phyloP scores from a whole-genome alignment of 192 early-diverging fungal genomes.

The Backusella sp. region DNA sequence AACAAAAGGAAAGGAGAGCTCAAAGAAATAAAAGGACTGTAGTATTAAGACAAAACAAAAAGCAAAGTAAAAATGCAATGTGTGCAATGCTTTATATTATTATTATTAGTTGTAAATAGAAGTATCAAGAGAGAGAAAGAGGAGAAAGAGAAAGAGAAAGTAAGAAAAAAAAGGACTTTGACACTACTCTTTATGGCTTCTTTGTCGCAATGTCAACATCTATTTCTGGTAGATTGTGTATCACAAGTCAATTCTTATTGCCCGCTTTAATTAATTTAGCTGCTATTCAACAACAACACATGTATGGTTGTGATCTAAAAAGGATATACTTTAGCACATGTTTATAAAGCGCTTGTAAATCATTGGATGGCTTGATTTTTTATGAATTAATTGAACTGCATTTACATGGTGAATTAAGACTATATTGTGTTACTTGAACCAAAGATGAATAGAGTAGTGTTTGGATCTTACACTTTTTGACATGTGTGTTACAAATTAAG shows the following conservation, averaged over 20 bases:
- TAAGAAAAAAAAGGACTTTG: background rate
- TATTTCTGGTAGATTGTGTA: constrained; percentile 1
- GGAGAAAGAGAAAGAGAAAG: background rate
- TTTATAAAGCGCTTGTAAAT: background rate
- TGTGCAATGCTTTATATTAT: background rate
- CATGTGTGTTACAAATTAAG: background rate
- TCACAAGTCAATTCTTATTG: constrained; percentile 1
- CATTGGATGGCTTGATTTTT: background rate
- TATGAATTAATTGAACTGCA: background rate
- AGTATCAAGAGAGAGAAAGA: background rate
- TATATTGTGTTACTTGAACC: background rate
- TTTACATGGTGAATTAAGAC: background rate
- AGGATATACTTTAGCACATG: background rate
- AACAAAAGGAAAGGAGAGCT: background rate
- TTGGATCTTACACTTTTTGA: background rate
- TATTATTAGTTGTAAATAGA: background rate
- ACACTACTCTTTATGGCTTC: constrained; percentile 5
- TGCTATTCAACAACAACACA: background rate
- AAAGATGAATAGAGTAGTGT: background rate
- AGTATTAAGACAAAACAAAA: background rate
- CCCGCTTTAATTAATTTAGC: constrained; percentile 7
- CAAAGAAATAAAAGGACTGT: background rate
- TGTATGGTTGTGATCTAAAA: background rate
- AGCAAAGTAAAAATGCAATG: background rate
- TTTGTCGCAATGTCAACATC: background rate